Evolutionary conservation across 129 eudicot genomes (phyloP), one percentile per base, ranked within the genome.

Genomic region (Lonicera japonica): DNA sequence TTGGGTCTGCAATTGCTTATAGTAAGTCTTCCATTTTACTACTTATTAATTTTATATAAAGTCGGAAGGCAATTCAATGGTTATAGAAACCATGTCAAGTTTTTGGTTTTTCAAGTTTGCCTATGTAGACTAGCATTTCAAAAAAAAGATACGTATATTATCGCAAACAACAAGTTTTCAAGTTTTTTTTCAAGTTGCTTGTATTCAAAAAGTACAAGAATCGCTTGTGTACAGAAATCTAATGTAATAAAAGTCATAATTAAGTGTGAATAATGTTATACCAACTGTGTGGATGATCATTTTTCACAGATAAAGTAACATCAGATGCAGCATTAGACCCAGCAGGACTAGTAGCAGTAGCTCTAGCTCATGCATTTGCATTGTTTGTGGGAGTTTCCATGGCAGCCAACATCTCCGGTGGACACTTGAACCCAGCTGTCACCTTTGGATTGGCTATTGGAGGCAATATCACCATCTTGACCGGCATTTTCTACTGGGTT

Each of bases 391-490:
- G 81, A 0, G 90, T 84, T 11, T 71, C 86, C 40, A 65, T 84
- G 36, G 90, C 83, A 10, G 90, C 86, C 75, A 84, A 84, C 77
- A 71, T 80, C 77, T 84, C 90, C 29, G 90, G 90, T 34, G 90
- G 90, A 23, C 90, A 84, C 45, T 75, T 84, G 71, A 84, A 84
- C 56, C 90, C 88, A 17, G 84, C 88, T 45, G 84, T 82, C 66
- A 82, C 88, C 6, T 73, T 83, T 16, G 90, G 90, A 34, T 70
- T 84, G 74, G 90, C 90, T 21, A 53, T 84, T 19, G 86, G 86
- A 21, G 90, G 90, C 68, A 60, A 84, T 77, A 80, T 84, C 64
- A 84, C 86, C 61, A 58, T 84, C 64, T 56, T 80, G 18, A 77
- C 79, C 11, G 83, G 86, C 18, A 25, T 80, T 24, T 84, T 84